phyloP scores from a whole-genome alignment of 129 eudicot genomes.

The Chrysanthemum lavandulifolium region DNA sequence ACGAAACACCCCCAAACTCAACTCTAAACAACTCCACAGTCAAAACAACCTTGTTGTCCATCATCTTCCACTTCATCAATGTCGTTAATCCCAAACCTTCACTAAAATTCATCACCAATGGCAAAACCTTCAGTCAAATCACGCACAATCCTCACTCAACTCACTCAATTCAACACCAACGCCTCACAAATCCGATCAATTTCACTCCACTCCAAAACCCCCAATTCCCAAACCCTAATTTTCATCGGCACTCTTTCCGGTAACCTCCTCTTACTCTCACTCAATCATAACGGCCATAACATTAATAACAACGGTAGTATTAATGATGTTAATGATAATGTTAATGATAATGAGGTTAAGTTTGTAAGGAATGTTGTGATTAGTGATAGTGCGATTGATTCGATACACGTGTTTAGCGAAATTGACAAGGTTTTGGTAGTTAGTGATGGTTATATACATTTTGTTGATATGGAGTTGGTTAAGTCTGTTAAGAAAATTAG shows the following conservation, averaged over 20 bases:
- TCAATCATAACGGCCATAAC: slow-evolving; percentile 27
- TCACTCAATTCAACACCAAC: slow-evolving; percentile 40
- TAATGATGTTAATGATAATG: too few relatives aligned
- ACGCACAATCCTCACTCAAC: slow-evolving; percentile 43
- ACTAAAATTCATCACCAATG: slow-evolving; percentile 26
- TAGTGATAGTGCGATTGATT: slow-evolving; percentile 37
- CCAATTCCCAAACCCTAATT: slow-evolving; percentile 46
- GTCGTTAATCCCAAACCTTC: slow-evolving; percentile 45
- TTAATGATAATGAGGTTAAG: slow-evolving; percentile 6
- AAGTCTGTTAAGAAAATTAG: slow-evolving; percentile 49
- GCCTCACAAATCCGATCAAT: slow-evolving; percentile 45
- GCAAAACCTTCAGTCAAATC: slow-evolving; percentile 45
- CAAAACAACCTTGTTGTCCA: slow-evolving; percentile 19
- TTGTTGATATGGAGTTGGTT: slow-evolving; percentile 43
- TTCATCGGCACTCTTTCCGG: slow-evolving; percentile 71
- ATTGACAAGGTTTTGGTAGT: slow-evolving; percentile 46
- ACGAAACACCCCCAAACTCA: too few relatives aligned
- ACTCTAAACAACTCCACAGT: too few relatives aligned
- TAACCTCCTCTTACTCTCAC: slow-evolving; percentile 48
- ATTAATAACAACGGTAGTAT: slow-evolving; percentile 4
- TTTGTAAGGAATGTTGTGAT: slow-evolving; percentile 36
- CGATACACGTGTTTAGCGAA: slow-evolving; percentile 39
- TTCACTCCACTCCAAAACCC: slow-evolving; percentile 39
- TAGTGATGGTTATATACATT: slow-evolving; percentile 54
- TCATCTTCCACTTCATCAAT: slow-evolving; percentile 25